Conservation (phyloP, 164 flowering plant genomes). For the Aristolochia contorta region DNA sequence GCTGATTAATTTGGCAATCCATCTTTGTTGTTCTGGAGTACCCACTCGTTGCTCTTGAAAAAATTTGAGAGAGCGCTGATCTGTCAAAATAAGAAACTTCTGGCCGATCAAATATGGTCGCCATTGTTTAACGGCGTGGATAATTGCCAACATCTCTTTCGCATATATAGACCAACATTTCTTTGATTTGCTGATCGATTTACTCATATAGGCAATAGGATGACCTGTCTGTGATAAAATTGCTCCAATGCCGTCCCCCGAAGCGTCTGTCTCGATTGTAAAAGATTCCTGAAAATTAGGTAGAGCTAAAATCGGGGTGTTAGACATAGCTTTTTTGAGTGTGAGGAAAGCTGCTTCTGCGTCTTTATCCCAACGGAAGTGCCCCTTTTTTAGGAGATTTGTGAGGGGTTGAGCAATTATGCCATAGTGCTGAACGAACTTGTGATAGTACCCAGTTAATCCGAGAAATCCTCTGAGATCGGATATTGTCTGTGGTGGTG, state of each 20-base stretch:
- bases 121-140: background rate
- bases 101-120: background rate
- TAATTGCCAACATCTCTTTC: background rate
- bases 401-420: background rate
- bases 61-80: background rate
- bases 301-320: no score
- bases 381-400: no score
- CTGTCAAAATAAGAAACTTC: background rate
- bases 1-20: no score
- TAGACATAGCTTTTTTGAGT: no score
- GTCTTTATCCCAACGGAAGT: no score
- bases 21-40: no score
- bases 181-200: no score
- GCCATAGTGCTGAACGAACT: slow-evolving; percentile 3
- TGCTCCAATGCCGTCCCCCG: background rate
- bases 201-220: background rate
- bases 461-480: slow-evolving; percentile 8
- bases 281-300: background rate
- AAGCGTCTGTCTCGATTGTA: no score
- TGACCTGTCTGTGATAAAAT: background rate
- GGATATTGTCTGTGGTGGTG: background rate
- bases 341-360: no score
- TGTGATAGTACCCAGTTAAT: slow-evolving; percentile 9
- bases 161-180: no score
- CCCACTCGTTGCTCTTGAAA: background rate